These are phyloP conservation scores for Entelexis sorbosivorans DNA, from an alignment of 1,139 yeast genomes.

Conservation along the genomic window DNA sequence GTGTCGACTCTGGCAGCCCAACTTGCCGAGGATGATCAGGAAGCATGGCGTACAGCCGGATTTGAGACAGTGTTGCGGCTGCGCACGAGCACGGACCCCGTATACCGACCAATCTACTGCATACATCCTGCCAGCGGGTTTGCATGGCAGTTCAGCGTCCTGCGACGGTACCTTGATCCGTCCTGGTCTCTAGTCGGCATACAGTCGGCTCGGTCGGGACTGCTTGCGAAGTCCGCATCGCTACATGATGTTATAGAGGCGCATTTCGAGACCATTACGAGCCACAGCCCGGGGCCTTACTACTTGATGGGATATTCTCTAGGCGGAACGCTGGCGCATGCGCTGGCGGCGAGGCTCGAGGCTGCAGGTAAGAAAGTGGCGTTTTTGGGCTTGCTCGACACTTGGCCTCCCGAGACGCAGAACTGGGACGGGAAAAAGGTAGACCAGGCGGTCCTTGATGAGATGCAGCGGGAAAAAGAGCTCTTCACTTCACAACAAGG, in stretches of 20 bases:
- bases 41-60: conserved; percentile 14
- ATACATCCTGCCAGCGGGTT: conserved; percentile 19
- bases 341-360: conserved; percentile 13
- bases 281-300: conserved; percentile 9
- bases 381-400: conserved; percentile 17
- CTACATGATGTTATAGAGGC: conserved; percentile 12
- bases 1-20: conserved; percentile 12
- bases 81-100: not conserved
- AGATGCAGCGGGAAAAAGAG: conserved; percentile 16
- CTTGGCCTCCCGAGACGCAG: conserved; percentile 21
- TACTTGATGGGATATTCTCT: conserved; percentile 17
- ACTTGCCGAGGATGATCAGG: not conserved
- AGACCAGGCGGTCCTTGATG: conserved; percentile 17
- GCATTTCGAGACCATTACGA: conserved; percentile 3
- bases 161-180: conserved; percentile 14
- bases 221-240: conserved; percentile 7
- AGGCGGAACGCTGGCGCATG: conserved; percentile 18
- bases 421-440: conserved; percentile 18
- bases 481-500: conserved; percentile 11
- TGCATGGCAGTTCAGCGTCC: conserved; percentile 19
- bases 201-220: conserved; percentile 14
- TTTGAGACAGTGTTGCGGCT: conserved; percentile 10
- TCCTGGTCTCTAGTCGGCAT: conserved; percentile 17
- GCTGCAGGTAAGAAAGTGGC: conserved; percentile 9
- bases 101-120: conserved; percentile 7